Evolutionary conservation across 1,139 yeast genomes (phyloP).

Genomic region (Pichia sp.): DNA sequence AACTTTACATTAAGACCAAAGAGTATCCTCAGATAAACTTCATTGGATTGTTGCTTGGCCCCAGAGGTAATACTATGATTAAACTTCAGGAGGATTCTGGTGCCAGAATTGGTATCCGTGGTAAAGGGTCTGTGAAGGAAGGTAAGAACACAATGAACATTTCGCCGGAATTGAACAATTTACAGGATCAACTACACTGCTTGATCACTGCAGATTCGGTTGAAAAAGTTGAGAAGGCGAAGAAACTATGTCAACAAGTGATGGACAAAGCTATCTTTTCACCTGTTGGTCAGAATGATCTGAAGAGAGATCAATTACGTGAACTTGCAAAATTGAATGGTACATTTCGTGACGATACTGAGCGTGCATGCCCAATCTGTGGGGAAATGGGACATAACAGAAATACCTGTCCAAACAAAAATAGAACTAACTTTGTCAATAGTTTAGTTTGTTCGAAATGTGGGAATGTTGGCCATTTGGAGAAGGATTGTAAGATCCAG

Average conservation of each 20-base stretch:
- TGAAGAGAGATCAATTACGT: constrained; percentile 84
- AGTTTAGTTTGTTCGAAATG: constrained; percentile 70
- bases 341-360: constrained; percentile 72
- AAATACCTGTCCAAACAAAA: constrained; percentile 54
- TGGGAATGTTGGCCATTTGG: constrained; percentile 81
- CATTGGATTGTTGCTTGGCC: constrained; percentile 87
- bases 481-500: constrained; percentile 68
- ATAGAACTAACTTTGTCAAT: constrained; percentile 46
- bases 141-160: constrained; percentile 59
- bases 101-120: constrained; percentile 82
- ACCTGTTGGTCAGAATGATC: constrained; percentile 90
- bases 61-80: constrained; percentile 88
- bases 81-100: constrained; percentile 80
- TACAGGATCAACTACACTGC: constrained; percentile 84
- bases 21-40: constrained; percentile 92
- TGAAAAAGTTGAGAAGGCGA: constrained; percentile 72
- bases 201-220: constrained; percentile 80
- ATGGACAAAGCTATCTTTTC: constrained; percentile 79
- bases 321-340: constrained; percentile 94
- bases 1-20: constrained; percentile 76
- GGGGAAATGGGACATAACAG: constrained; percentile 61
- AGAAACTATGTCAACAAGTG: constrained; percentile 67
- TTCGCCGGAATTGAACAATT: constrained; percentile 43
- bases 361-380: constrained; percentile 56
- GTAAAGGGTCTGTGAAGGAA: constrained; percentile 92